Evolutionary conservation across 75 land plant species (phyloP), one percentile per base, ranked within the genome.

Genomic region (Picea sitchensis): DNA sequence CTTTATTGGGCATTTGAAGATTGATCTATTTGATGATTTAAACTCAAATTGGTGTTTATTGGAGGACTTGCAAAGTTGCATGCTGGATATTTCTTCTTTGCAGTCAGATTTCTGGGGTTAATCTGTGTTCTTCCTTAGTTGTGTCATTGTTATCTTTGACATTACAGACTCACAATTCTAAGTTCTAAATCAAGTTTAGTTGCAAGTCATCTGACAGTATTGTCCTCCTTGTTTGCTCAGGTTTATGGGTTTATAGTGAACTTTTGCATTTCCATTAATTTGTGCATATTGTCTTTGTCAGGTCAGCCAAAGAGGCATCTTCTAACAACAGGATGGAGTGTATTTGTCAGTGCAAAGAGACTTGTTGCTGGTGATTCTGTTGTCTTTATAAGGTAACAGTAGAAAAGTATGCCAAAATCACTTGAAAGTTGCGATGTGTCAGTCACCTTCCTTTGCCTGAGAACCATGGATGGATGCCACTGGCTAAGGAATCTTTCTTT

Each of bases 261-360:
- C 63, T 21, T 61, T 61, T 61, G 2, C 21, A n/a, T 21, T n/a
- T 61, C 1, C 8, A 61, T 61, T 20, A 5, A 61, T 18, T 61
- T 61, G 9, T 18, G 63, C 5, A 61, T 61, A 21, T 21, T 67
- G 34, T 67, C 44, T 69, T 58, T 54, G 79, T 51, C 88, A 93
- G 95, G 95, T 3, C 95, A 93, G 81, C 95, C 95, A 17, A 90
- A 94, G 74, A 84, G 95, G 73, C 94, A 93, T 88, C 88, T 93
- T 51, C 87, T 91, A 32, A 93, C 94, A 14, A 92, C 94, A 51
- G 95, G 95, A 21, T 93, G 94, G 92, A 93, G 95, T 78, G 95
- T 93, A 72, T 93, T 93, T 79, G 94, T 93, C 38, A 93, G 95
- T 82, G 94, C 95, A 76, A 92, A 93, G 78, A 84, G 94, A 80